phyloP scores from a whole-genome alignment of 495 filamentous ascomycete species.

The Podospora tetraspora region DNA sequence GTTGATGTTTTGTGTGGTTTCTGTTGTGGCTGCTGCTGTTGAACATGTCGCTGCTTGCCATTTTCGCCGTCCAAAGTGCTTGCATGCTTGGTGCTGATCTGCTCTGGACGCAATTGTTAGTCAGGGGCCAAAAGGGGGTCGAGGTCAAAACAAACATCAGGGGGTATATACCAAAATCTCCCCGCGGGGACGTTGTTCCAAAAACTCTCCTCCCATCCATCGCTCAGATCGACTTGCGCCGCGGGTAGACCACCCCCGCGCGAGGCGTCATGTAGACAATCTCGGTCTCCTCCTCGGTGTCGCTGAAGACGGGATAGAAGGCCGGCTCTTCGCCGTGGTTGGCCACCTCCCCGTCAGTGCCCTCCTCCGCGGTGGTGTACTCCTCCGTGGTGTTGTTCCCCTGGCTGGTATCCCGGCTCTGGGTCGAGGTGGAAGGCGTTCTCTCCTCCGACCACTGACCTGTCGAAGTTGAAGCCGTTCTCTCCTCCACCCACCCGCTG shows the following conservation, averaged over 20 bases:
- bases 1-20: neutral
- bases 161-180: neutral
- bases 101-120: neutral
- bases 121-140: neutral
- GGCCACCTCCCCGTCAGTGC: neutral
- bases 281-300: neutral
- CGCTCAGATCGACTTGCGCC: neutral
- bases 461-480: neutral
- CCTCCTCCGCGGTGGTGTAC: neutral
- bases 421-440: neutral
- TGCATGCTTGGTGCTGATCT: neutral
- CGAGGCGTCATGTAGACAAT: neutral
- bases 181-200: neutral
- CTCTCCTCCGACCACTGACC: no score
- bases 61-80: neutral
- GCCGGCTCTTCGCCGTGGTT: neutral
- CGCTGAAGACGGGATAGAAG: neutral
- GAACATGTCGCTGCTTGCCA: neutral
- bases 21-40: neutral
- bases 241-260: neutral
- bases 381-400: neutral
- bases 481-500: neutral
- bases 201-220: neutral
- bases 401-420: neutral
- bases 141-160: neutral